Evolutionary conservation across 495 filamentous ascomycete genomes (phyloP), one percentile per base, ranked within the genome.

Genomic region (Aspergillus incahuasiensis): DNA sequence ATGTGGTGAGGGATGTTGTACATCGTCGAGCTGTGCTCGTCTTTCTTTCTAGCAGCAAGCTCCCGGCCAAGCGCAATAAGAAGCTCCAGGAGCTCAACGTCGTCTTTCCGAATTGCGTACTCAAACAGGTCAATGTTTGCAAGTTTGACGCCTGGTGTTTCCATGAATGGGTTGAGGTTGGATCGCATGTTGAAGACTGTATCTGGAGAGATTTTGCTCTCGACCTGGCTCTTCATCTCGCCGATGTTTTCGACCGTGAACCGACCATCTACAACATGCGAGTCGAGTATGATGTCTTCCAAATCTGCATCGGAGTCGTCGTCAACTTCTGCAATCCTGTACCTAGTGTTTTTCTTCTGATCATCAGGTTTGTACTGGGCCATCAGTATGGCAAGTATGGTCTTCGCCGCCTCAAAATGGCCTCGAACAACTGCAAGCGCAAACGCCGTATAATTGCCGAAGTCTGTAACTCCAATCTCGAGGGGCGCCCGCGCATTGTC

Each of bases 181-280:
- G 55, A 69, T 15, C 0, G 0, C 71, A 69, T 74, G 6, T 54
- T 30, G 6, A 88, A 59, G 35, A 83, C 60, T 0, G 57, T 47
- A 5, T 77, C 53, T 13, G 88, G 84, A 21, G 73, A 72, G 5
- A 77, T 67, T 11, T 72, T 62, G 51, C 83, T 85, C 60, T 87
- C 82, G 19, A 88, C 83, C 43, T 85, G 67, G 40, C 76, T 82
- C 2, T 78, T 78, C 1, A 83, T 73, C 58, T 86, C 77, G 1
- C 86, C 87, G 34, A 91, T 69, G 58, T 88, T 82, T 3, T 91
- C 86, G 52, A 89, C 75, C 0, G 87, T 92, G 63, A 85, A 89
- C 16, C 78, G 68, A 13, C 80, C 78, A 52, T 84, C 77, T 24
- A 88, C 63, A n/a, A 73, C 68, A 46, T 81, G 70, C 19, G 57